A percentile compares a stretch with the other conserved stretches of the same genome.
phyloP scores from a whole-genome alignment of 805 yeast species.

The Wickerhamomyces rabaulensis region DNA sequence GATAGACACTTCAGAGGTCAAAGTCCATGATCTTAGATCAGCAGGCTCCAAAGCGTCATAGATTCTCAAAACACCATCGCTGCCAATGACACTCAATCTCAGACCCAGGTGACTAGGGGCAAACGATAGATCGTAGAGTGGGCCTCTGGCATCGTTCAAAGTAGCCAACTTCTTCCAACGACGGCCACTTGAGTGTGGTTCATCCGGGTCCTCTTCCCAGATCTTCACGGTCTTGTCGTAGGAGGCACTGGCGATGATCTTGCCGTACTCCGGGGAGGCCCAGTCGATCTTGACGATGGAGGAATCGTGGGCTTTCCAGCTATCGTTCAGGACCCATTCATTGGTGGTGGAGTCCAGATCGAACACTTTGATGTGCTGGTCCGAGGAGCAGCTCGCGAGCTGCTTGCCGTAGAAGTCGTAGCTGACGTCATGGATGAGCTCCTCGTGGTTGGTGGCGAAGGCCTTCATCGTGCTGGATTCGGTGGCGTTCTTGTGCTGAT shows the following conservation, averaged over 20 bases:
- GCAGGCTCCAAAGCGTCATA: constrained; percentile 89
- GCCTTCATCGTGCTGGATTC: constrained; percentile 44
- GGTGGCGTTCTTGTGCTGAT: too few species aligned
- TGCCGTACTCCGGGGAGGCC: constrained; percentile 95
- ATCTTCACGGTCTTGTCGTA: constrained; percentile 84
- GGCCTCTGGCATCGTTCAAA: constrained; percentile 81
- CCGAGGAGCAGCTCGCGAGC: constrained; percentile 92
- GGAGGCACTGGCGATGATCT: constrained; percentile 80
- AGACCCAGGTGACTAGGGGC: constrained; percentile 83
- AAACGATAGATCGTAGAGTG: constrained; percentile 84
- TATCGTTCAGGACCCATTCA: constrained; percentile 82
- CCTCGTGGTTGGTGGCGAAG: constrained; percentile 88
- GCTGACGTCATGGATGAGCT: constrained; percentile 81
- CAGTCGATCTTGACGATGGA: constrained; percentile 77
- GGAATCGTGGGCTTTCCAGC: constrained; percentile 95
- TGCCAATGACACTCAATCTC: constrained; percentile 79
- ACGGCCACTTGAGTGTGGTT: constrained; percentile 68
- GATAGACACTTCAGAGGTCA: constrained; percentile 65
- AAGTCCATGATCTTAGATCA: constrained; percentile 78
- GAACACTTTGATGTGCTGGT: constrained; percentile 88
- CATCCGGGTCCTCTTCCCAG: constrained; percentile 88
- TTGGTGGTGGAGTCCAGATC: constrained; percentile 60
- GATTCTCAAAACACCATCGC: constrained; percentile 79
- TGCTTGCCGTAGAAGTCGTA: constrained; percentile 92
- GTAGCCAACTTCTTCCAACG: constrained; percentile 78